Base-by-base conservation (phyloP, 306 rosid genomes). In the Cicer bijugum region DNA sequence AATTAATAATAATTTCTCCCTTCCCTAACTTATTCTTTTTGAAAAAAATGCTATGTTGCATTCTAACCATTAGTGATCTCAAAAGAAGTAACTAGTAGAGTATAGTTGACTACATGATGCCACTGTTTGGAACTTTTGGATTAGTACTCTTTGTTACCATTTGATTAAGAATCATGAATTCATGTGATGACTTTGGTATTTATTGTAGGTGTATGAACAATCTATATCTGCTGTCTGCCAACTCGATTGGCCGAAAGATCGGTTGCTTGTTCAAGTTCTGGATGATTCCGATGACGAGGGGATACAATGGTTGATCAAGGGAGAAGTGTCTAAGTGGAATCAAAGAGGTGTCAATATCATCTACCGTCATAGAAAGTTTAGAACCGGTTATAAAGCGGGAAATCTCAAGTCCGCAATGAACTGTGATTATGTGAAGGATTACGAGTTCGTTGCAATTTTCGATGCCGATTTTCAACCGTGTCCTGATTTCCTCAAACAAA, bases 381-480 rank as follows among this genome's bases (percentile, higher is more conserved):
- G 96, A 84, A 88, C 87, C 0, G 92, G 96, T 4, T 89, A 89
- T 60, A 89, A 89, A 75, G 96, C 96, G 0, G 96, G 96, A 12
- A 89, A 89, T 86, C 92, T 89, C 71, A 89, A 87, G 78, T 89
- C 96, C 69, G 96, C 96, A 4, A 89, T 89, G 96, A 89, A 12
- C 78, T 87, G 96, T 63, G 88, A 79, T 53, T 87, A 81, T 44
- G 86, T 87, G 39, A 87, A 84, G 64, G 89, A 87, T 71, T 89
- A 87, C 12, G 96, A 87, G 72, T 87, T 85, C 16, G 96, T 89
- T 15, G 90, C 92, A 19, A 89, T 89, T 61, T 89, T 89, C 44
- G 96, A 89, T 79, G 92, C 92, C 45, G 96, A 89, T 77, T 89
- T 89, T 78, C 92, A 89, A n/a, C 96, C 92, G 23, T 85, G 80